Base-by-base conservation (phyloP, 495 filamentous ascomycete species). In the Chaetomium cochliodes region DNA sequence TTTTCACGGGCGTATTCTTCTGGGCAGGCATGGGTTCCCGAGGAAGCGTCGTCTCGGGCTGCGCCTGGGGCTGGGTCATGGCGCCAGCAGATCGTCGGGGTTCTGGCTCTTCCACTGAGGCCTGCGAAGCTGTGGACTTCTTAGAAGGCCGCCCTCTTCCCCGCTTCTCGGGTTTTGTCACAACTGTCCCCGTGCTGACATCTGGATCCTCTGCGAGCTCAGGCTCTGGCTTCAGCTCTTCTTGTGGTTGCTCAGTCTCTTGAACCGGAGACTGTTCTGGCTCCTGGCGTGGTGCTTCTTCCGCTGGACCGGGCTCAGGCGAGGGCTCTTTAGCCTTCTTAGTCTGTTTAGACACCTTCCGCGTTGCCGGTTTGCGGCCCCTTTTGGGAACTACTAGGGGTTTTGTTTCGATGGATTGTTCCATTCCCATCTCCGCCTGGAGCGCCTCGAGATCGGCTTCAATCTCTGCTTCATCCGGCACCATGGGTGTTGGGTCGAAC, bases 391-490 rank as follows among this genome's bases (percentile, higher is more conserved):
- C 71, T 5, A 68, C 66, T 0, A 78, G 65, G 0, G 66, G 58
- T 39, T 78, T 73, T 13, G 63, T 28, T 5, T 53, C 52, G 20
- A 74, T 68, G 8, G 60, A 26, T 41, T 68, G 66, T 13, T 78
- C 71, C 18, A 68, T 61, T 26, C 73, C 67, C 70, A 77, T 77
- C 47, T 85, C 78, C n/a, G 73, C 66, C 56, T 84, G 78, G 57
- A 84, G 63, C 28, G 73, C 75, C 44, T 81, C 69, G 13, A 80
- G 65, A 28, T 81, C 78, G 46, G 74, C 73, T 51, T 83, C 79
- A 22, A 81, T 64, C n/a, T 71, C 79, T 6, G 69, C 73, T 44
- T 86, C 83, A 41, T 80, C 77, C 23, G 78, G 73, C 16, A 79
- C 72, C 0, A 74, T 67, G 44, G 75, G 75, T 2, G 68, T 65